phyloP scores from a whole-genome alignment of 2,329 filamentous ascomycete genomes.

The Rhynchosporium secalis region DNA sequence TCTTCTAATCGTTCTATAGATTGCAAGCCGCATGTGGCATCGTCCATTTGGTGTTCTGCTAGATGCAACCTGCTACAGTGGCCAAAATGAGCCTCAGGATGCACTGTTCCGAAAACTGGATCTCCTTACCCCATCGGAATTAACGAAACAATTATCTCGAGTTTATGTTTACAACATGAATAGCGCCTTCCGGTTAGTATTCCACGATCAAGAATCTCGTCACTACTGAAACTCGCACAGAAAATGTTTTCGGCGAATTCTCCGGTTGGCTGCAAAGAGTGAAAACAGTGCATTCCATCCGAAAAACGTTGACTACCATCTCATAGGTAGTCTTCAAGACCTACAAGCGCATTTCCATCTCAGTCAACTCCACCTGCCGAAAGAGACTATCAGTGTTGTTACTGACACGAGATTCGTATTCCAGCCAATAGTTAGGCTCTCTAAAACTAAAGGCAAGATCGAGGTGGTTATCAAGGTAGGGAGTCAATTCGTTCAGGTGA shows the following conservation, averaged over 20 bases:
- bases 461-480: constrained; percentile 69
- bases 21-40: constrained; percentile 69
- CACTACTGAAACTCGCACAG: constrained; percentile 35
- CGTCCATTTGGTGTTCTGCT: constrained; percentile 67
- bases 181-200: constrained; percentile 64
- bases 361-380: constrained; percentile 65
- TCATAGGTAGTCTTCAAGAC: constrained; percentile 65
- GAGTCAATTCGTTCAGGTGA: constrained; percentile 68
- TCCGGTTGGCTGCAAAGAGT: constrained; percentile 61
- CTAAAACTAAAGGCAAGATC: constrained; percentile 69
- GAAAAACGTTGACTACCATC: constrained; percentile 63
- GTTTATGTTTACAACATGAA: constrained; percentile 76
- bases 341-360: constrained; percentile 67
- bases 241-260: constrained; percentile 64
- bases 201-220: constrained; percentile 41
- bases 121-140: constrained; percentile 60
- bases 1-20: constrained; percentile 44
- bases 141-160: constrained; percentile 58
- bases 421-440: constrained; percentile 63
- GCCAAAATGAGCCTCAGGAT: constrained; percentile 66
- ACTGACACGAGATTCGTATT: constrained; percentile 66
- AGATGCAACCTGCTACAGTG: constrained; percentile 69
- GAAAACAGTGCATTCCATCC: constrained; percentile 62
- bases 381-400: constrained; percentile 68
- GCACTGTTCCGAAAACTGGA: constrained; percentile 65